Evolutionary conservation across 2,329 filamentous ascomycete species (phyloP), one percentile per base, ranked within the genome.

Genomic region (Aspergillus sp.): DNA sequence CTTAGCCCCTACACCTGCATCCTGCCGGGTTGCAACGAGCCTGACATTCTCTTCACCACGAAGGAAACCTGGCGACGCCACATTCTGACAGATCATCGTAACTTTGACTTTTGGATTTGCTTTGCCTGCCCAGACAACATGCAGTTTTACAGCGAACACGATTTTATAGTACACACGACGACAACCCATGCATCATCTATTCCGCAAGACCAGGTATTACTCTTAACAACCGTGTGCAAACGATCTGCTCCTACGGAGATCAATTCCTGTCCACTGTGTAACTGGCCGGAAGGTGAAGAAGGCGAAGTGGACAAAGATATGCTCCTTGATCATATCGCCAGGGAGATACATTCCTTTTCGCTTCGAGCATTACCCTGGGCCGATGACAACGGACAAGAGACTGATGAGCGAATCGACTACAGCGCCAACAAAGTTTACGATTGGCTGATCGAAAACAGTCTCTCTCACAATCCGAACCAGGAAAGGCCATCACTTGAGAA

Each of bases 1-100:
- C 10, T 48, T 9, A 8, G 33, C 12, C 46, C 46, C 6, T 48
- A 45, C 28, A 45, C 39, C 5, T 48, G 46, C 33, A 42, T 48
- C 30, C 39, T 45, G 10, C 19, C 28, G 4, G 37, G 28, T 13
- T 48, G 46, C 5, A 29, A 38, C 13, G 29, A 42, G 2, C 46
- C 42, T 27, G 35, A 33, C 5, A 26, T 13, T 5, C 28, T 45
- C 33, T 45, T 36, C 12, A 11, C 26, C 4, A 40, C 39, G 7
- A 36, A 40, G 33, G 33, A 42, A 28, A 6, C 4, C 5, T 48
- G 46, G 46, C 5, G 27, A 27, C 7, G 7, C n/a, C 46, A 48
- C 29, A 42, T 48, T 38, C 5, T 10, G 2, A 42, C 31, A 2
- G 42, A 40, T 1, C 46, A 48, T 27, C 26, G 7, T 9, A 37